These are phyloP conservation scores for Colletotrichum brevisporum DNA, from an alignment of 2,329 filamentous ascomycete genomes.

Conservation along the genomic window DNA sequence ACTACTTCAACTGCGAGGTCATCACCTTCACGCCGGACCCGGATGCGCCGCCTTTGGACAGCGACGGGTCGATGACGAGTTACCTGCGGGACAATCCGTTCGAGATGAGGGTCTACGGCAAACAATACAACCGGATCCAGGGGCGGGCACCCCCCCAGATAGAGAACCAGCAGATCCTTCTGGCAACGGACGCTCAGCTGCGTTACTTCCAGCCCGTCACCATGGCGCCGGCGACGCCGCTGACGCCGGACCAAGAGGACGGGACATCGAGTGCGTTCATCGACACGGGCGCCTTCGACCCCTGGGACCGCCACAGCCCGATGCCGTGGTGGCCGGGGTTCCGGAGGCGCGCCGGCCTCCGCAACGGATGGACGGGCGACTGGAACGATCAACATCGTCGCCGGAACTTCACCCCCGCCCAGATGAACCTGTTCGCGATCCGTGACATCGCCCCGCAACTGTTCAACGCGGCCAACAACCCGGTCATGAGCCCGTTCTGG, in stretches of 20 bases:
- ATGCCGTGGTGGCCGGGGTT: conserved; percentile 35
- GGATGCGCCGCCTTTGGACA: neutral
- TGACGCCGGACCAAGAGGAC: neutral
- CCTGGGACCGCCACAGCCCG: conserved; percentile 26
- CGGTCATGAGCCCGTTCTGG: too few species aligned
- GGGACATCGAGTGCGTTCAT: neutral
- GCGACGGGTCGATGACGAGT: neutral
- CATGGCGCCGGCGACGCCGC: neutral
- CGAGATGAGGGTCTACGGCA: conserved; percentile 25
- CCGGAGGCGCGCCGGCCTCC: neutral
- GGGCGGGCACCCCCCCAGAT: too few species aligned
- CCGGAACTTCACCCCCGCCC: neutral
- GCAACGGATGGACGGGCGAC: neutral
- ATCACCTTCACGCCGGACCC: conserved; percentile 22
- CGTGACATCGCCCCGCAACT: neutral
- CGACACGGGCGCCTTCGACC: neutral
- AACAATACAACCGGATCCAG: neutral
- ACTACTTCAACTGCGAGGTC: conserved; percentile 21
- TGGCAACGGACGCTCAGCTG: conserved; percentile 15
- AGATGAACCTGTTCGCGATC: too few species aligned
- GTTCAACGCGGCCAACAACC: neutral
- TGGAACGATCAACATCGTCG: neutral
- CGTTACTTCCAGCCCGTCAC: conserved; percentile 22
- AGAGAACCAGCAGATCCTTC: too few species aligned
- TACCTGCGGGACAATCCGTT: conserved; percentile 1